Base-by-base conservation (phyloP, 192 early-diverging fungal genomes). In the Coemansia sp. region DNA sequence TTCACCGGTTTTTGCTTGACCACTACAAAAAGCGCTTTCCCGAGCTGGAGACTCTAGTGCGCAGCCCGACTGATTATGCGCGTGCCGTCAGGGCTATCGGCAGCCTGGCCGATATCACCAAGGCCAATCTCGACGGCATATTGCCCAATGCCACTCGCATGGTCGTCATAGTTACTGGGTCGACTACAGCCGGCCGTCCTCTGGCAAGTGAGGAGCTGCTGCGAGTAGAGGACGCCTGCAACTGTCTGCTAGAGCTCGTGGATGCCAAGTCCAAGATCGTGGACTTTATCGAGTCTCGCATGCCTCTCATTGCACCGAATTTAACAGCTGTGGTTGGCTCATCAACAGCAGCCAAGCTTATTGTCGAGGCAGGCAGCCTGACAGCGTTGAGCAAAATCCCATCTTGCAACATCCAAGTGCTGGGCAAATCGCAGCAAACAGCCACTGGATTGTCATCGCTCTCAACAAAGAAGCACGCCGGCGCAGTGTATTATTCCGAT, bases 271-370 rank as follows among this genome's bases (percentile, higher is more conserved):
- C 56, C 7, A 62, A 89, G 86, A 91, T 99, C 29, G 86, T 93
- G 39, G 86, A 86, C 59, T 99, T 96, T 80, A 94, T 99, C 10
- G 93, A 94, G 66, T 93, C 94, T 0, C 86, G 95, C 20, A 93
- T 98, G 91, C 87, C 84, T 1, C 84, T 96, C 35, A 93, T 99
- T 69, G 96, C 98, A 6, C 98, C 98, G 9, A 99, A 99, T 59
- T 71, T 97, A 1, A 94, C 96, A 0, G 86, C 87, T 1, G 87
- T 99, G 12, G 84, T 99, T 6, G 95, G 94, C 25, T 89, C 89
- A 29, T 84, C 90, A 5, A 89, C 90, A 0, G 95, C 98, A 0
- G 98, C 98, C 2, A 93, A 96, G 73, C 65, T 99, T 24, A 89
- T 98, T 60, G 92, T 91, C 20, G 89, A 91, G 11, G 93, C 94